These are phyloP conservation scores for Cordyceps fumosorosea DNA, from an alignment of 2,329 filamentous ascomycete species.

Conservation along the genomic window DNA sequence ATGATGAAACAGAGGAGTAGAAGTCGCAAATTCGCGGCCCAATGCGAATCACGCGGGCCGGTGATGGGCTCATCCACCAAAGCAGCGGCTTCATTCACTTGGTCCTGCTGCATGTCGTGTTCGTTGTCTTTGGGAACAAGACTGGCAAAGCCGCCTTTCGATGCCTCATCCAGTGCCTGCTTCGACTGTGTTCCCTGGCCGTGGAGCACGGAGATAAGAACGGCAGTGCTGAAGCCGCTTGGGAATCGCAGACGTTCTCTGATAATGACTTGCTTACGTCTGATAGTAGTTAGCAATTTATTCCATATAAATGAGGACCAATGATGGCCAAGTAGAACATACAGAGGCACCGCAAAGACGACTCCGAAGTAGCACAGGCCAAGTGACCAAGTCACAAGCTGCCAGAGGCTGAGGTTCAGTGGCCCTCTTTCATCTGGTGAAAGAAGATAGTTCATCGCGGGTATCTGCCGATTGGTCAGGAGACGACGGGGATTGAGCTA, in stretches of 20 bases:
- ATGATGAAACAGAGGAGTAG: conserved; percentile 50
- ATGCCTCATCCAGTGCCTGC: conserved; percentile 28
- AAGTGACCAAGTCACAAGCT: conserved; percentile 82
- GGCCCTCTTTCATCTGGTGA: conserved; percentile 72
- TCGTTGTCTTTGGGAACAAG: conserved; percentile 30
- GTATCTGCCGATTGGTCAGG: conserved; percentile 45
- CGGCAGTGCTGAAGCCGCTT: conserved; percentile 87
- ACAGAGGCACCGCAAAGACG: conserved; percentile 87
- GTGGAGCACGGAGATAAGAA: conserved; percentile 88
- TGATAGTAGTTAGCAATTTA: conserved; percentile 19
- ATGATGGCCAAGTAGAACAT: conserved; percentile 19
- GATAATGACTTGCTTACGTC: conserved; percentile 83
- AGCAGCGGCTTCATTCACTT: conserved; percentile 27
- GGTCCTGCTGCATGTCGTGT: conserved; percentile 18
- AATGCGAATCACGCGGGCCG: conserved; percentile 23
- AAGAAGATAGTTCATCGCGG: conserved; percentile 82
- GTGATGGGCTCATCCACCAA: conserved; percentile 24
- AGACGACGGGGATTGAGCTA: neutral
- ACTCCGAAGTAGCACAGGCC: conserved; percentile 96
- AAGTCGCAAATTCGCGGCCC: conserved; percentile 45
- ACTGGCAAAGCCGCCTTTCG: conserved; percentile 36
- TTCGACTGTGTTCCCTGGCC: conserved; percentile 41
- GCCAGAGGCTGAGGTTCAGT: conserved; percentile 62
- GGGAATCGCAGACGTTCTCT: conserved; percentile 89
- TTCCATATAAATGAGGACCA: neutral